Conservation (phyloP, 495 filamentous ascomycete species). For the Aspergillus asperescens region DNA sequence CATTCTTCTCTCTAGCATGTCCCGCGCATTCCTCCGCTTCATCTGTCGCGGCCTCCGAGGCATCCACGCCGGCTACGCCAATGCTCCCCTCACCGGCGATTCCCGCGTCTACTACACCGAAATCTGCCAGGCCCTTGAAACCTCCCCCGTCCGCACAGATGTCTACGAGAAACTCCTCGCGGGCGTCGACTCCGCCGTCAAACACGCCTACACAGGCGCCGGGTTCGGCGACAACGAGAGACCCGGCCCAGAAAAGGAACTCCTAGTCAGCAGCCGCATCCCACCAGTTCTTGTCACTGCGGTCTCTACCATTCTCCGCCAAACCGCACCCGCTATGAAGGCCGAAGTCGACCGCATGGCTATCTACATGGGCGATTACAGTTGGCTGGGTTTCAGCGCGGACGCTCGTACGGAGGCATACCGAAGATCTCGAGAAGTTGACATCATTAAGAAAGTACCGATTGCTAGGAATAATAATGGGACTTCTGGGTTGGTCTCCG, state of each 20-base stretch:
- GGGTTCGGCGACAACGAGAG: conserved; percentile 45
- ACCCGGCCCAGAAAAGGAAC: conserved; percentile 43
- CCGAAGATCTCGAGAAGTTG: conserved; percentile 33
- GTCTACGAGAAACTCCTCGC: conserved; percentile 47
- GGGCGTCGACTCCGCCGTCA: conserved; percentile 43
- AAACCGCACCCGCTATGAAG: conserved; percentile 35
- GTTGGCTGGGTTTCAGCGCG: conserved; percentile 44
- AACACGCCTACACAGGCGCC: conserved; percentile 41
- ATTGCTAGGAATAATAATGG: conserved; percentile 17
- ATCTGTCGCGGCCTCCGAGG: conserved; percentile 58
- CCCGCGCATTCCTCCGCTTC: conserved; percentile 63
- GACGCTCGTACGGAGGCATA: conserved; percentile 37
- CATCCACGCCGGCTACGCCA: conserved; percentile 34
- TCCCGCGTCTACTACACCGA: conserved; percentile 39
- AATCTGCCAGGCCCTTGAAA: conserved; percentile 37
- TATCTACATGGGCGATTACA: conserved; percentile 45
- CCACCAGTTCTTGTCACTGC: conserved; percentile 39
- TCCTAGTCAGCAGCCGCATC: conserved; percentile 43
- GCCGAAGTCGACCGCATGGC: conserved; percentile 45
- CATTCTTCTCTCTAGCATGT: conserved; percentile 66
- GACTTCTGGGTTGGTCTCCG: not conserved
- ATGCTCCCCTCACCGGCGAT: conserved; percentile 29
- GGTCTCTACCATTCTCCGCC: conserved; percentile 39
- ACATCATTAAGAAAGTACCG: conserved; percentile 43
- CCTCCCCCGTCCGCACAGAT: conserved; percentile 40